Evolutionary conservation across 768 basidiomycete genomes (phyloP).

Genomic region (Leccinum aurantiacum): DNA sequence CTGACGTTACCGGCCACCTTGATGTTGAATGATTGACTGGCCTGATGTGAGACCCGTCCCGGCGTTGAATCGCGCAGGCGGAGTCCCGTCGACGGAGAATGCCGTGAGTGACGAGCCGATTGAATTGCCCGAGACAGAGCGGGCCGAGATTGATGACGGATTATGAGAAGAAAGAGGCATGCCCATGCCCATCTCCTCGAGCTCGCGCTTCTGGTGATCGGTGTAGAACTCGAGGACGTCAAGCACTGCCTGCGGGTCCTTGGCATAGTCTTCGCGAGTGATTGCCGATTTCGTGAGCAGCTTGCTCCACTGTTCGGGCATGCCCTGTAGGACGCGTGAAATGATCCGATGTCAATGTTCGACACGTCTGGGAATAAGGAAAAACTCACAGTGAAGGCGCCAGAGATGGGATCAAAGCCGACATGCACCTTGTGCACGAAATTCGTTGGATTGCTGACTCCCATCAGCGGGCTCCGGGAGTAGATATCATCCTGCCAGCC

Average conservation of each 20-base stretch:
- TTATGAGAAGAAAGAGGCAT: conserved; percentile 21
- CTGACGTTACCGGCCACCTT: no score
- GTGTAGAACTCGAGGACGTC: conserved; percentile 99
- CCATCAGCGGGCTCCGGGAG: conserved; percentile 86
- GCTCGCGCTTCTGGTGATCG: conserved; percentile 93
- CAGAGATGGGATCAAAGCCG: conserved; percentile 91
- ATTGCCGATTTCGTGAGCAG: conserved; percentile 97
- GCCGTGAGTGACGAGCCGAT: conserved; percentile 34
- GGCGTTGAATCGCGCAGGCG: conserved; percentile 82
- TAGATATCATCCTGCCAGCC: conserved; percentile 98
- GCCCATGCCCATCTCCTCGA: conserved; percentile 59
- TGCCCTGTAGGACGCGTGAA: conserved; percentile 54
- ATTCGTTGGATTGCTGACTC: conserved; percentile 92
- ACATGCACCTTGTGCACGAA: conserved; percentile 99
- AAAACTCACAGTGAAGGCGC: conserved; percentile 84
- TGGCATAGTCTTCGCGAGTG: conserved; percentile 96
- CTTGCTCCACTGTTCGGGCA: conserved; percentile 97
- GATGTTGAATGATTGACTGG: no score
- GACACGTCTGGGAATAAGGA: background rate
- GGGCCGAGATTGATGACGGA: conserved; percentile 34
- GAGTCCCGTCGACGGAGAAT: conserved; percentile 36
- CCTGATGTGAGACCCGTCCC: conserved; percentile 92
- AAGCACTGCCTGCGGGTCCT: conserved; percentile 94
- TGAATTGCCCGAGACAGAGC: conserved; percentile 22
- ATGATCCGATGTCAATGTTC: conserved; percentile 1